Conservation (phyloP, 768 basidiomycete species). For the Lentinula raphanica region DNA sequence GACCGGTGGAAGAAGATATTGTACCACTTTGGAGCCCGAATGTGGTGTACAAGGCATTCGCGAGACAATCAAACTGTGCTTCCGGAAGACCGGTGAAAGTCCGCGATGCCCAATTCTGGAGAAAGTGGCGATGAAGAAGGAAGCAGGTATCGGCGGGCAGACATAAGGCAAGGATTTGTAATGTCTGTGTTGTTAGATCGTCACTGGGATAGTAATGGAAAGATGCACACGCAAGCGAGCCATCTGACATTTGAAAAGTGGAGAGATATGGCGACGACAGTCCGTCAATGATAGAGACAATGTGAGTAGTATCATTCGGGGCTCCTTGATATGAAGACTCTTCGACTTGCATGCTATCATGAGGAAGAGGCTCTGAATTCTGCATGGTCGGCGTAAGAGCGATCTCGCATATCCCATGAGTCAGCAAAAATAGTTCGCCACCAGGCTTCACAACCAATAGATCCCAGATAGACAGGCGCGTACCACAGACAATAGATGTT, state of each 20-base stretch:
- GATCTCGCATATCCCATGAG: slow-evolving; percentile 51
- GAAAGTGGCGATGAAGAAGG: slow-evolving; percentile 47
- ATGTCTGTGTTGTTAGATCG: slow-evolving; percentile 48
- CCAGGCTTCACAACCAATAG: slow-evolving; percentile 60
- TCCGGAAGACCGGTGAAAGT: slow-evolving; percentile 37
- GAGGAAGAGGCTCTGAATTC: background rate
- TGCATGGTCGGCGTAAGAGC: slow-evolving; percentile 10
- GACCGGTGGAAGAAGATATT: background rate
- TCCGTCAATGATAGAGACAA: background rate
- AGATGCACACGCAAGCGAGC: slow-evolving; percentile 37
- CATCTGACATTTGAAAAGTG: slow-evolving; percentile 50
- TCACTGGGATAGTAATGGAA: slow-evolving; percentile 56
- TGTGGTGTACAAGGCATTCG: slow-evolving; percentile 41
- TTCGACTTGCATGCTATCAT: background rate
- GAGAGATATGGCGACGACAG: background rate
- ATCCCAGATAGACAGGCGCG: slow-evolving; percentile 62
- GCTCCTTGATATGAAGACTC: too few relatives aligned
- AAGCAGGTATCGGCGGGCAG: slow-evolving; percentile 55
- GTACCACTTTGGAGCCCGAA: slow-evolving; percentile 30
- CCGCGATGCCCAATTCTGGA: slow-evolving; percentile 50
- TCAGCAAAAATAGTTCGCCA: slow-evolving; percentile 50
- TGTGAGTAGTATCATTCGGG: background rate
- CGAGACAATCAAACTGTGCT: slow-evolving; percentile 56
- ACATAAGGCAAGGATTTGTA: slow-evolving; percentile 59
- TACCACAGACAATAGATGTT: slow-evolving; percentile 54